Evolutionary conservation across 345 rosid species (phyloP), one percentile per base, ranked within the genome.

Genomic region (Excoecaria cochinchinensis): DNA sequence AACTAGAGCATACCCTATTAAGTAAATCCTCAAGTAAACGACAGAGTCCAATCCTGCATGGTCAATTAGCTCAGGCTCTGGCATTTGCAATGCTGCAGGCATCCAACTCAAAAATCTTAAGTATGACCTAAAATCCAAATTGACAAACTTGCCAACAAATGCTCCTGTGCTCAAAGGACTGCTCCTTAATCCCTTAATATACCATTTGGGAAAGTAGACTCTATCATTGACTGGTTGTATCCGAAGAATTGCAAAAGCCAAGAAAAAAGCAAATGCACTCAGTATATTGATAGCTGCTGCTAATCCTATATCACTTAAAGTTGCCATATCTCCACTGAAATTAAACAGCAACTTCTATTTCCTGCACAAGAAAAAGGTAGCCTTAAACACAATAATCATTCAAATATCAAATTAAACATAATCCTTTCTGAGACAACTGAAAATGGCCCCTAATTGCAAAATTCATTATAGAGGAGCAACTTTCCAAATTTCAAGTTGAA

Each of bases 121-220:
- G 76, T 95, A 95, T 7, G 92, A 90, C 69, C 88, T 78, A 70
- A 92, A 84, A 84, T 95, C 97, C 69, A 92, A 71, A 77, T 95
- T 95, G 79, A 95, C 86, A 69, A 92, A 82, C 79, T 88, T 92
- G 84, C 89, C 85, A 15, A 69, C 92, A 36, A 90, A 78, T 38
- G 94, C 89, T 55, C 95, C 91, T 0, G 80, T 40, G 13, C 80
- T 71, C 31, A 85, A 47, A 0, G 95, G 96, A 60, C 93, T 89
- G 82, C 78, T 79, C 82, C 99, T 87, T 72, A 92, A 74, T 8
- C 97, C 97, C 77, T 86, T 95, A 65, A 91, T 84, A 52, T 92
- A 92, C 97, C 97, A 92, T 88, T 95, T 95, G 4, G 99, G 92
- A 78, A 95, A 95, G 83, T 91, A 95, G 31, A 92, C 94, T 81